phyloP scores from a whole-genome alignment of 1,139 yeast genomes.

The Yamadazyma friedrichii region DNA sequence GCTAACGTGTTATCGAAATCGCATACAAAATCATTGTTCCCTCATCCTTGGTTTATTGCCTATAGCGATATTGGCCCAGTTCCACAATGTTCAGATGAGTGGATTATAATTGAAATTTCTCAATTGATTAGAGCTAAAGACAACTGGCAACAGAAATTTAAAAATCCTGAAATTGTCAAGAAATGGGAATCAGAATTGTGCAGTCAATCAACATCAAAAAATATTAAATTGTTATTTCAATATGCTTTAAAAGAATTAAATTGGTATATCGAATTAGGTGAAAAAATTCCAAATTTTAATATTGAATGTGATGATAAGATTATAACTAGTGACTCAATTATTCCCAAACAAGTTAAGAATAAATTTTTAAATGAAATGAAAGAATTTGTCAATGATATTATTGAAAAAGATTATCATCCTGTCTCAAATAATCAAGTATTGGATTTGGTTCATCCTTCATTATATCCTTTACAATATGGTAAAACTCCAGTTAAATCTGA shows the following conservation, averaged over 20 bases:
- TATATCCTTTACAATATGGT: conserved; percentile 38
- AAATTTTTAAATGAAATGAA: conserved; percentile 13
- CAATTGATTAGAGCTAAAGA: conserved; percentile 26
- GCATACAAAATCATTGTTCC: conserved; percentile 8
- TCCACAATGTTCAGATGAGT: conserved; percentile 23
- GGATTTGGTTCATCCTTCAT: conserved; percentile 45
- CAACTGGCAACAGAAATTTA: conserved; percentile 32
- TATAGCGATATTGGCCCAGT: conserved; percentile 17
- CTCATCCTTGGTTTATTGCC: conserved; percentile 16
- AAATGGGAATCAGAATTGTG: conserved; percentile 34
- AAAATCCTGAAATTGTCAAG: conserved; percentile 21
- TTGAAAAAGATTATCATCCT: conserved; percentile 36
- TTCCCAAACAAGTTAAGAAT: conserved; percentile 11
- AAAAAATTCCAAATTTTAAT: conserved; percentile 11
- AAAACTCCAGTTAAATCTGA: conserved; percentile 23
- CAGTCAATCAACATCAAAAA: conserved; percentile 10
- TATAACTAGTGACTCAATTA: conserved; percentile 16
- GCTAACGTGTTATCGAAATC: neutral
- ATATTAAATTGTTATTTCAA: conserved; percentile 4
- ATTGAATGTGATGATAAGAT: conserved; percentile 22
- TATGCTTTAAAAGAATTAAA: conserved; percentile 25
- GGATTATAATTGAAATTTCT: conserved; percentile 25
- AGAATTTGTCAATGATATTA: conserved; percentile 16
- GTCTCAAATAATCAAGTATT: conserved; percentile 33
- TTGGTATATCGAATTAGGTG: conserved; percentile 26